Percentiles rank a stretch among this genome's conserved stretches.
These are phyloP conservation scores for Trichoderma oligosporum DNA, from an alignment of 2,329 filamentous ascomycete genomes.

Conservation along the genomic window DNA sequence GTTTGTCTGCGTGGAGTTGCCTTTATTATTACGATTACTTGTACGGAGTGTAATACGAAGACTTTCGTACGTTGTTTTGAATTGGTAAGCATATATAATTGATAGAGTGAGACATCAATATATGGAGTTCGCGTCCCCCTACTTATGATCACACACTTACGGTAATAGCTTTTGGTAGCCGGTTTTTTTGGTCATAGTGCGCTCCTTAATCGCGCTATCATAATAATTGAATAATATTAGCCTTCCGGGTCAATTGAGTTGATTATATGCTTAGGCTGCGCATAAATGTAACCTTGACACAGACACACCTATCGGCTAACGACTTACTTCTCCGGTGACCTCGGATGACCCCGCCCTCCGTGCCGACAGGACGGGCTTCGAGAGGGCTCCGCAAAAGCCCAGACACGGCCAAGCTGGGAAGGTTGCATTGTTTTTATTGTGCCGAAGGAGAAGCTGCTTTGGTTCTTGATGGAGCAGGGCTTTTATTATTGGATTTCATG, in stretches of 20 bases:
- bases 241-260: background rate
- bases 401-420: conserved; percentile 1
- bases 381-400: background rate
- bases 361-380: conserved; percentile 5
- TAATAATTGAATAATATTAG: background rate
- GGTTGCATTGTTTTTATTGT: conserved; percentile 2
- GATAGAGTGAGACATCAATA: too few relatives aligned
- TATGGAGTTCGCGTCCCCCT: too few relatives aligned
- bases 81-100: too few relatives aligned
- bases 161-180: background rate
- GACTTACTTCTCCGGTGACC: background rate
- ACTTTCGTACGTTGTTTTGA: too few relatives aligned
- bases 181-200: background rate
- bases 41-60: too few relatives aligned
- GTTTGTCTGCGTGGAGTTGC: too few relatives aligned
- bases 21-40: too few relatives aligned
- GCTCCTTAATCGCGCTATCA: background rate
- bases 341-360: background rate
- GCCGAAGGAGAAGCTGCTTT: conserved; percentile 11
- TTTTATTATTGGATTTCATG: conserved; percentile 7
- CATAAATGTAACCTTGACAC: background rate
- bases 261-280: conserved; percentile 9
- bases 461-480: background rate
- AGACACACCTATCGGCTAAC: background rate
- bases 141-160: too few relatives aligned